Conservation (phyloP, 768 basidiomycete species). For the Mycena crocata region DNA sequence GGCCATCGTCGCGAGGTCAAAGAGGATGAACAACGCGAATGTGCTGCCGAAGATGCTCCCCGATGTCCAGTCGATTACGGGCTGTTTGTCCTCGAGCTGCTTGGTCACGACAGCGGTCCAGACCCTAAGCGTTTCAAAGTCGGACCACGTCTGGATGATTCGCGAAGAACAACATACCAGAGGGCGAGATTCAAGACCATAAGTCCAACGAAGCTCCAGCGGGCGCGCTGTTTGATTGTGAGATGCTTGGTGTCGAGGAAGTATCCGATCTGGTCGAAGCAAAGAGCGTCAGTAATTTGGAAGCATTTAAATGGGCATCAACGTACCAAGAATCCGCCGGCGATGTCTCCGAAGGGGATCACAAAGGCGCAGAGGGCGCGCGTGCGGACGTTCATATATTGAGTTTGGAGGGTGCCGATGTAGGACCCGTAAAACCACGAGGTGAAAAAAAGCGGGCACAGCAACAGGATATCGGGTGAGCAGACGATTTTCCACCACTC, state of each 20-base stretch:
- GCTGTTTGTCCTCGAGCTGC: slow-evolving; percentile 42
- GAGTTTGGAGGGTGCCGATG: slow-evolving; percentile 47
- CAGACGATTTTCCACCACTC: slow-evolving; percentile 45
- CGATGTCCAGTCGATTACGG: slow-evolving; percentile 49
- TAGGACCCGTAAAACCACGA: slow-evolving; percentile 49
- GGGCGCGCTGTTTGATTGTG: slow-evolving; percentile 45
- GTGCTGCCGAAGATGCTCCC: slow-evolving; percentile 42
- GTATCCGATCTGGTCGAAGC: slow-evolving; percentile 45
- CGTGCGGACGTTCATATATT: slow-evolving; percentile 47
- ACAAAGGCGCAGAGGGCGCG: slow-evolving; percentile 45
- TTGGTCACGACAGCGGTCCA: slow-evolving; percentile 48
- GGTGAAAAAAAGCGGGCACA: slow-evolving; percentile 48
- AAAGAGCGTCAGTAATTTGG: too few species aligned
- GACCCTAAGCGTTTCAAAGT: slow-evolving; percentile 35
- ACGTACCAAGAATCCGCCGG: slow-evolving; percentile 37
- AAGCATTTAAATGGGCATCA: too few species aligned
- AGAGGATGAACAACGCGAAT: slow-evolving; percentile 45
- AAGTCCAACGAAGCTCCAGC: slow-evolving; percentile 43
- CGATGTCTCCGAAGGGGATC: slow-evolving; percentile 44
- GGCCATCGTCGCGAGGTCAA: slow-evolving; percentile 48
- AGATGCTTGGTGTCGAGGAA: slow-evolving; percentile 45
- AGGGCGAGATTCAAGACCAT: slow-evolving; percentile 46
- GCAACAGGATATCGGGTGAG: slow-evolving; percentile 43
- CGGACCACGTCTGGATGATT: neutral
- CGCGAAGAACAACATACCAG: slow-evolving; percentile 30